phyloP scores from a whole-genome alignment of 108 stramenopile genomes.

The Nitzschia sp. region DNA sequence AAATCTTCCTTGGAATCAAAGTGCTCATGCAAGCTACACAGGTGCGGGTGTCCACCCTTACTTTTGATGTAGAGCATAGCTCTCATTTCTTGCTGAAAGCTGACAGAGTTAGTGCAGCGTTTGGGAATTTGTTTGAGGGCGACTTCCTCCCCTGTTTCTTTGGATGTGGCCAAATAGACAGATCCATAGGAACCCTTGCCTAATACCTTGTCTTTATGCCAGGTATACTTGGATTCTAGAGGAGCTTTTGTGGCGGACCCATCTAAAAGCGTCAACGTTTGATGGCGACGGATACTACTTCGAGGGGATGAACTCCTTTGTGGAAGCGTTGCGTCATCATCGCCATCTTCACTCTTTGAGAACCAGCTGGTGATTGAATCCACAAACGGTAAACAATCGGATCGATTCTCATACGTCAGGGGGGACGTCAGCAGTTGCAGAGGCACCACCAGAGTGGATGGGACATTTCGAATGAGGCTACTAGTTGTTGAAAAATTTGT shows the following conservation, averaged over 20 bases:
- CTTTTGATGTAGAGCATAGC: slow-evolving; percentile 63
- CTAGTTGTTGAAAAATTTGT: too few species aligned
- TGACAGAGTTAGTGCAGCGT: slow-evolving; percentile 53
- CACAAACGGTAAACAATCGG: neutral
- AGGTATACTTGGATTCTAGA: slow-evolving; percentile 26
- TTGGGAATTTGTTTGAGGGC: slow-evolving; percentile 79
- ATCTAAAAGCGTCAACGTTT: neutral
- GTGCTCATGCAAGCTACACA: slow-evolving; percentile 70
- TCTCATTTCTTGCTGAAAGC: slow-evolving; percentile 76
- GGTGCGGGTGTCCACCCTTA: slow-evolving; percentile 80
- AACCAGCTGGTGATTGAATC: neutral
- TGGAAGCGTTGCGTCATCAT: neutral
- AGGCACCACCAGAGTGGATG: too few species aligned
- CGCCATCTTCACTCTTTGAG: neutral
- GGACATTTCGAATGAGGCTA: too few species aligned
- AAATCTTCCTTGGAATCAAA: slow-evolving; percentile 61
- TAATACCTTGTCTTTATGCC: slow-evolving; percentile 34
- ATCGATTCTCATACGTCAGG: too few species aligned
- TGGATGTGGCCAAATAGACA: slow-evolving; percentile 62
- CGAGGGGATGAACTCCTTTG: neutral
- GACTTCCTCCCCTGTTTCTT: slow-evolving; percentile 49
- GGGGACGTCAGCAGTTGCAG: too few species aligned
- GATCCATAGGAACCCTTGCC: slow-evolving; percentile 63
- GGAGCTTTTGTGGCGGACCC: slow-evolving; percentile 11
- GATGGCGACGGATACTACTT: neutral